phyloP scores from a whole-genome alignment of 345 rosid genomes.

The Mallotus nudiflorus region DNA sequence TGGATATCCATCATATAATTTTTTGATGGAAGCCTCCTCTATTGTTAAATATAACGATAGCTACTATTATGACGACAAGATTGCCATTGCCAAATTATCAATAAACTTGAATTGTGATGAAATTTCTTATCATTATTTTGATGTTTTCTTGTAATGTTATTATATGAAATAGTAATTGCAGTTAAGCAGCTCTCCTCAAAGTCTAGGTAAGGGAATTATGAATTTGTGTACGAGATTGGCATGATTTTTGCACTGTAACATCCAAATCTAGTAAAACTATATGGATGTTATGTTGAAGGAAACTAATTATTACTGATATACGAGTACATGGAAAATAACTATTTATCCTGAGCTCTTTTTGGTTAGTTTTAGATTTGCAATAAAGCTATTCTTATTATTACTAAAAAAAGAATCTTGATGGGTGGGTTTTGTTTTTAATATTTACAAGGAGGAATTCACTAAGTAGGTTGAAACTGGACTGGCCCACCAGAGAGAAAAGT shows the following conservation, averaged over 20 bases:
- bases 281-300: slow-evolving; percentile 34
- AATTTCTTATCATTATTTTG: not conserved
- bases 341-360: slow-evolving; percentile 27
- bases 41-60: no score
- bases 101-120: no score
- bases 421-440: not conserved
- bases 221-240: slow-evolving; percentile 32
- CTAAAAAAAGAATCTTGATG: no score
- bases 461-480: slow-evolving; percentile 54
- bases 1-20: no score
- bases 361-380: slow-evolving; percentile 17
- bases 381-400: not conserved
- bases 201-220: slow-evolving; percentile 34
- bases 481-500: slow-evolving; percentile 72
- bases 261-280: slow-evolving; percentile 30
- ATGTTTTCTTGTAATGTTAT: no score
- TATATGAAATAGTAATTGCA: slow-evolving; percentile 30
- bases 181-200: slow-evolving; percentile 34
- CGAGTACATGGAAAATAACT: slow-evolving; percentile 29
- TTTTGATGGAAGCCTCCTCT: no score
- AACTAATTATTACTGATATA: slow-evolving; percentile 28
- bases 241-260: slow-evolving; percentile 34
- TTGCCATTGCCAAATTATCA: no score
- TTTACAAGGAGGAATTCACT: slow-evolving; percentile 50
- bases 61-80: no score